Percentiles rank a stretch among this genome's conserved stretches.
Evolutionary conservation across 2,329 filamentous ascomycete genomes (phyloP).

Genomic region (Dactylella cylindrospora): DNA sequence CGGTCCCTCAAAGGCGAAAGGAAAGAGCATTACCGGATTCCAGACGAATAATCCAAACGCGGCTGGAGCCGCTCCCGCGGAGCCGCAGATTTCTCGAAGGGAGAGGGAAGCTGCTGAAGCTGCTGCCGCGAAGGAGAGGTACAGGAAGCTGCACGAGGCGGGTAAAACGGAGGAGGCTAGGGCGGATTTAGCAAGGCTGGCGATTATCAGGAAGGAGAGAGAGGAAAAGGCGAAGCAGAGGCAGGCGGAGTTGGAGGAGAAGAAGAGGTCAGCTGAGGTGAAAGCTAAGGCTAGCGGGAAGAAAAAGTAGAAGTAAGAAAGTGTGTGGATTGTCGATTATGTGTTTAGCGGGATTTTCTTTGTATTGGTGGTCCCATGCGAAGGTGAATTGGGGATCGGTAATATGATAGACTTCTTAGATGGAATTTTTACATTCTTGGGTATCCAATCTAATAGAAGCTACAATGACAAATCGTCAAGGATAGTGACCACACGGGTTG

Average conservation of each 20-base stretch:
- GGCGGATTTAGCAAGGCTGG: slow-evolving; percentile 80
- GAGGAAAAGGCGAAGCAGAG: slow-evolving; percentile 80
- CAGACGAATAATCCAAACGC: slow-evolving; percentile 44
- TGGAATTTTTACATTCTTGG: no score
- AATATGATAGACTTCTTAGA: no score
- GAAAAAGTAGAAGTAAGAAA: slow-evolving; percentile 51
- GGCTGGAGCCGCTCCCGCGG: slow-evolving; percentile 51
- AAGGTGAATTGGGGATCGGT: no score
- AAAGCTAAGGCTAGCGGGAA: slow-evolving; percentile 56
- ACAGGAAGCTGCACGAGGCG: slow-evolving; percentile 86
- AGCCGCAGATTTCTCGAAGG: slow-evolving; percentile 63
- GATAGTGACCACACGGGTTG: no score
- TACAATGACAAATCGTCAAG: no score
- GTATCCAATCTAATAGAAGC: no score
- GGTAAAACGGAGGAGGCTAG: slow-evolving; percentile 97
- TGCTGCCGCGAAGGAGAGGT: slow-evolving; percentile 82
- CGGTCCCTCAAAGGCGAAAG: slow-evolving; percentile 50
- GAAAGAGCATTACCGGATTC: slow-evolving; percentile 4
- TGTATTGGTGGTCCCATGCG: no score
- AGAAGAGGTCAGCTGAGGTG: slow-evolving; percentile 54
- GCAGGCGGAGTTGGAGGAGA: slow-evolving; percentile 61
- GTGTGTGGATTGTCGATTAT: neutral
- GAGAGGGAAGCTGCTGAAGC: slow-evolving; percentile 81
- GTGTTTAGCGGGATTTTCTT: slow-evolving; percentile 36
- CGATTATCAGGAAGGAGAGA: slow-evolving; percentile 79